phyloP scores from a whole-genome alignment of 1,284 basidiomycete species.

The Irpex rosettiformis region DNA sequence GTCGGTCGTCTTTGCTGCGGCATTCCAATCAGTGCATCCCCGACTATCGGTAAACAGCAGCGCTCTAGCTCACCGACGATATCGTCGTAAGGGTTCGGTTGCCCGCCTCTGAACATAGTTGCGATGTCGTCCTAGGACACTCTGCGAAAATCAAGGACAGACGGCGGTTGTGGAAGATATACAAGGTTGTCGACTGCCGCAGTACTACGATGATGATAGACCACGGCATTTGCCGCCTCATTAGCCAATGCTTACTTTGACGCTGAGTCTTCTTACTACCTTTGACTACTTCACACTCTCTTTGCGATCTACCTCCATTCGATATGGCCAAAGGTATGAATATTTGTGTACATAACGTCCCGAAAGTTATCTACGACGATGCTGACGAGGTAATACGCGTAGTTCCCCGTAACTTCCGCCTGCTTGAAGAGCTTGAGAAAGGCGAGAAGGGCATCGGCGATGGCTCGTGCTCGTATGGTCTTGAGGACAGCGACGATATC shows the following conservation, averaged over 20 bases:
- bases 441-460: constrained; percentile 99
- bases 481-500: constrained; percentile 91
- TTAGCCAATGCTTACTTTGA: neutral
- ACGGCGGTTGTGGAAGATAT: constrained; percentile 12
- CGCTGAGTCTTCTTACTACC: neutral
- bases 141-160: neutral
- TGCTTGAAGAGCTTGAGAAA: constrained; percentile 98
- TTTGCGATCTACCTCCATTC: neutral
- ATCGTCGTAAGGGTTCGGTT: constrained; percentile 87
- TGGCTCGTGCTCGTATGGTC: constrained; percentile 93
- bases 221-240: constrained; percentile 2
- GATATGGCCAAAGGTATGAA: constrained; percentile 58
- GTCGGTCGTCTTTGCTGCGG: constrained; percentile 85
- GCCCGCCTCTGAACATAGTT: constrained; percentile 65
- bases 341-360: too few relatives aligned
- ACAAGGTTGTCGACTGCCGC: constrained; percentile 16
- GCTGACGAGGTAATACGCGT: neutral
- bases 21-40: neutral
- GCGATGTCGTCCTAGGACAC: neutral
- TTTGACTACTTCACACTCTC: neutral
- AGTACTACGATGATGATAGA: constrained; percentile 4
- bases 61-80: constrained; percentile 71
- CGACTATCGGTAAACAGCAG: neutral
- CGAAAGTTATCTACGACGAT: too few relatives aligned
- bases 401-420: constrained; percentile 97